Base-by-base conservation (phyloP, 1,284 basidiomycete genomes). In the Agaricales sp. region DNA sequence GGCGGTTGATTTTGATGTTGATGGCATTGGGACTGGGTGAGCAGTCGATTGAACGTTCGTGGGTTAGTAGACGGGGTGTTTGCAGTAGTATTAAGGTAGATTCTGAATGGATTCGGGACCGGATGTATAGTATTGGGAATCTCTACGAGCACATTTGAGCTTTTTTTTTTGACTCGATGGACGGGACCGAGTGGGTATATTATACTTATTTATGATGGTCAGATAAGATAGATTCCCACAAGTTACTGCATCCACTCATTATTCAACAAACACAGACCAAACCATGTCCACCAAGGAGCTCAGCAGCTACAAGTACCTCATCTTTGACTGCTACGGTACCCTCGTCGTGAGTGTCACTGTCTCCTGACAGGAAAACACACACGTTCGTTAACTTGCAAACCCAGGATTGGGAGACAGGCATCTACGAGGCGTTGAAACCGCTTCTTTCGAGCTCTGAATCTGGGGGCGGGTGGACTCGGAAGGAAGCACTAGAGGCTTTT, bases 271-370 rank as follows among this genome's bases (percentile, higher is more conserved):
- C 26, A 30, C 6, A 14, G 14, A 30, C 6, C 26, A 30, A 30
- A 30, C 26, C 26, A 30, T n/a, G n/a, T n/a, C 30, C 30, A 35
- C 30, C 30, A 35, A 11, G 30, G 53, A 59, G 51, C 61, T 78
- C 14, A 67, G 66, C 8, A 67, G 73, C 55, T 69, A 70, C 62
- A 73, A 74, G 57, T 68, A 66, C 21, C 65, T 82, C 23, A 66
- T 80, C 47, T 79, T 80, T 56, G 84, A 87, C 55, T 80, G 83
- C 52, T 87, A 86, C 55, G 82, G 79, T 12, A 87, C 84, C 1
- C 71, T 87, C 41, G 63, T 77, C 26, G 77, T 80, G 58, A 49
- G 71, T 62, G 3, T 2, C 23, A 3, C 37, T 2, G 45, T 14
- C 12, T 43, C 4, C 22, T 14, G 23, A 19, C 46, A 30, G n/a